These are phyloP conservation scores for Coprinopsis sp. DNA, from an alignment of 768 basidiomycete genomes.

Conservation along the genomic window DNA sequence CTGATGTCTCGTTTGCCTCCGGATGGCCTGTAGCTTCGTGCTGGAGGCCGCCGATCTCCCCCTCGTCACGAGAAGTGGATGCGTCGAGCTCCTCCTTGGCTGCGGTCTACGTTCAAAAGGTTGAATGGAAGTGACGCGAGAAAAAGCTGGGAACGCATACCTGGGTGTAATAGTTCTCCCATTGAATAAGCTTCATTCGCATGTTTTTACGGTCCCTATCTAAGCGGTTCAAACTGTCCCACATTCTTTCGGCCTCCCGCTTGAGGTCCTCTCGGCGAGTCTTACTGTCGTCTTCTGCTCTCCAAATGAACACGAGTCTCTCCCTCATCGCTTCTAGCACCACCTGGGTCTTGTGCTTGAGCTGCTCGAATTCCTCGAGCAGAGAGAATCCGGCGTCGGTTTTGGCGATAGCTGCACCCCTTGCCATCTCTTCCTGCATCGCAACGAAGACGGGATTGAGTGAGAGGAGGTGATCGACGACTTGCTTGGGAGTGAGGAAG, in stretches of 20 bases:
- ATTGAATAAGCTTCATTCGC: no score
- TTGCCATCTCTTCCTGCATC: conserved; percentile 17
- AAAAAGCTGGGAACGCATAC: background rate
- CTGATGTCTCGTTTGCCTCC: background rate
- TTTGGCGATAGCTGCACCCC: conserved; percentile 1
- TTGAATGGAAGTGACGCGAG: background rate
- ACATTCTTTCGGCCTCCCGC: no score
- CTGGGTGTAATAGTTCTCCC: background rate
- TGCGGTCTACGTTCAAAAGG: background rate
- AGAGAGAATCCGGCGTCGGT: background rate
- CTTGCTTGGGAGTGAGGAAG: background rate
- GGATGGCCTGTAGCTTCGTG: background rate
- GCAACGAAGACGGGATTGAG: conserved; percentile 6
- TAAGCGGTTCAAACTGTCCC: no score
- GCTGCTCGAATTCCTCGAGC: conserved; percentile 1
- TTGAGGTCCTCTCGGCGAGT: no score
- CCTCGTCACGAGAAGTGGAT: background rate
- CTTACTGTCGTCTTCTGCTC: background rate
- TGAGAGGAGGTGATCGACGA: conserved; percentile 1
- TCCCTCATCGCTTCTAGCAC: background rate
- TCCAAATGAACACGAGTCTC: background rate
- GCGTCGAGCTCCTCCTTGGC: background rate
- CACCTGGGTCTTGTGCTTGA: background rate
- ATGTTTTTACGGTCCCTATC: no score
- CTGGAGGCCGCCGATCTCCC: background rate